These are phyloP conservation scores for Metschnikowia santaceciliae DNA, from an alignment of 805 yeast genomes.

Conservation along the genomic window DNA sequence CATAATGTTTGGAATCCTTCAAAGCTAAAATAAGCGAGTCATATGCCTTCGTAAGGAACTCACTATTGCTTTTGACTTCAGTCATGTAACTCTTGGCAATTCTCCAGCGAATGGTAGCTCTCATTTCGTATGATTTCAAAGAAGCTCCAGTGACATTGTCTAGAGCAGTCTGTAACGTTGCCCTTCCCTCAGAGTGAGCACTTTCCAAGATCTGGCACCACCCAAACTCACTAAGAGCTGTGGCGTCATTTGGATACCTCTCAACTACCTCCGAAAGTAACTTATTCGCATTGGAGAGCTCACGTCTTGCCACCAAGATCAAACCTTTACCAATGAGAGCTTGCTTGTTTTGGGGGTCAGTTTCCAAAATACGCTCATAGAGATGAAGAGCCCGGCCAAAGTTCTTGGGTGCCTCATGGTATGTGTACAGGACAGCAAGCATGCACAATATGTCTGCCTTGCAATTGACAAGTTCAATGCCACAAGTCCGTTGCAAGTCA, in stretches of 20 bases:
- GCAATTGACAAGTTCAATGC: slow-evolving; percentile 47
- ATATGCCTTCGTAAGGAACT: slow-evolving; percentile 47
- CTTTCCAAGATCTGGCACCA: slow-evolving; percentile 71
- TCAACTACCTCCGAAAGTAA: slow-evolving; percentile 50
- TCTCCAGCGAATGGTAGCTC: slow-evolving; percentile 68
- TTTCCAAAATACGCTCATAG: slow-evolving; percentile 56
- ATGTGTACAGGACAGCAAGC: slow-evolving; percentile 74
- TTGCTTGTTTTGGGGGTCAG: slow-evolving; percentile 39
- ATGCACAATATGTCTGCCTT: slow-evolving; percentile 57
- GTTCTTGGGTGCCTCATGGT: slow-evolving; percentile 88
- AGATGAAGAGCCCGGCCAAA: slow-evolving; percentile 67
- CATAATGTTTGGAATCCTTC: slow-evolving; percentile 58
- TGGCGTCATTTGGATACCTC: slow-evolving; percentile 47
- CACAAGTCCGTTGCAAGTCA: slow-evolving; percentile 42
- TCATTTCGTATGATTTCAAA: slow-evolving; percentile 47
- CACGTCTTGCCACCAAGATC: slow-evolving; percentile 63
- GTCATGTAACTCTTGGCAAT: slow-evolving; percentile 61
- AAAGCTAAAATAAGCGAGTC: slow-evolving; percentile 57
- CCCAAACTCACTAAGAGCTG: slow-evolving; percentile 65
- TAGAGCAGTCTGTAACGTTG: slow-evolving; percentile 44
- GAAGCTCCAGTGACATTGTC: slow-evolving; percentile 46
- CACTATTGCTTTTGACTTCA: slow-evolving; percentile 17
- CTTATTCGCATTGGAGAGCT: slow-evolving; percentile 49
- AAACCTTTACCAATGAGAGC: slow-evolving; percentile 83
- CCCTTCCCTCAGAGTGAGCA: slow-evolving; percentile 49